Conservation (phyloP, 345 rosid genomes). For the Noccaea bulbosa region DNA sequence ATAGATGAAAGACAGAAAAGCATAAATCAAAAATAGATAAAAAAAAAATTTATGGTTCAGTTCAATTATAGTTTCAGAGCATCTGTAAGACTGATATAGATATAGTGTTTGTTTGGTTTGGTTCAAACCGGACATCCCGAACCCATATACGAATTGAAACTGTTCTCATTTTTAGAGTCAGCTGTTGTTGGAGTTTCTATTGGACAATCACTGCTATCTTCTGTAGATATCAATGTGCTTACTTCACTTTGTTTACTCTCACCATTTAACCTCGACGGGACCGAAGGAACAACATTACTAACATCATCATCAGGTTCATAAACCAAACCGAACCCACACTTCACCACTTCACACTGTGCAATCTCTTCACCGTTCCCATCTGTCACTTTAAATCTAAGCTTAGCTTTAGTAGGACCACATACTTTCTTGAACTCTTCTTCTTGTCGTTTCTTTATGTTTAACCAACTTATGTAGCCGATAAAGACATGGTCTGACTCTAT, state of each 20-base stretch:
- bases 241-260: slow-evolving; percentile 9
- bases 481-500: slow-evolving; percentile 34
- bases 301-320: slow-evolving; percentile 26
- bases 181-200: slow-evolving; percentile 21
- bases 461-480: slow-evolving; percentile 28
- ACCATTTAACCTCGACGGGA: neutral
- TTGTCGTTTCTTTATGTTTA: slow-evolving; percentile 25
- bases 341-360: slow-evolving; percentile 21
- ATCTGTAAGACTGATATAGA: no score
- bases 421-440: slow-evolving; percentile 6
- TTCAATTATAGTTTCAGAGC: no score
- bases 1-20: no score
- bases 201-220: neutral
- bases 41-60: no score
- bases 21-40: no score
- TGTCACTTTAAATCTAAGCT: slow-evolving; percentile 2
- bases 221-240: neutral
- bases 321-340: slow-evolving; percentile 35
- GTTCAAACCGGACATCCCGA: neutral
- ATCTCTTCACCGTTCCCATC: slow-evolving; percentile 25
- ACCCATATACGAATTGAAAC: neutral
- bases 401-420: slow-evolving; percentile 25
- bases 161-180: neutral
- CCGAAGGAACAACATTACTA: no score
- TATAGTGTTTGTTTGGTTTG: neutral